Evolutionary conservation across 306 rosid species (phyloP).

Genomic region (Rosa lucieae): DNA sequence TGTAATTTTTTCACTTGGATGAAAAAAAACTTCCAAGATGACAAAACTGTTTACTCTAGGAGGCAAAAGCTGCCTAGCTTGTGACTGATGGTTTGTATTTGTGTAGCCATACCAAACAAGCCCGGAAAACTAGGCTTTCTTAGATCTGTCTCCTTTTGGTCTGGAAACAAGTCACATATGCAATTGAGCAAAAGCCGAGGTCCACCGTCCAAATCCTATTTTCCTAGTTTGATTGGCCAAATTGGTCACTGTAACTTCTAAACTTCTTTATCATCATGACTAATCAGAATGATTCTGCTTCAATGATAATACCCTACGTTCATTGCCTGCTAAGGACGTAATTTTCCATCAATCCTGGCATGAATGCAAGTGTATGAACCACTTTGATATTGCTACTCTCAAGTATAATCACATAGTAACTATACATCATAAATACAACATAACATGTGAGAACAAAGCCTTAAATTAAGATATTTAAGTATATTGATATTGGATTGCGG

Average conservation of each 20-base stretch:
- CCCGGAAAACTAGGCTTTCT: background rate
- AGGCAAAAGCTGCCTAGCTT: background rate
- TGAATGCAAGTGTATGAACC: constrained; percentile 27
- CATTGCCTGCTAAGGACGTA: constrained; percentile 29
- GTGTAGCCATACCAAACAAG: background rate
- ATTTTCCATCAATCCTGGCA: constrained; percentile 19
- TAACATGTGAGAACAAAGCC: too few species aligned
- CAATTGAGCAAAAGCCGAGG: background rate
- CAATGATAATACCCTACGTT: constrained; percentile 35
- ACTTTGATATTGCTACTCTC: background rate
- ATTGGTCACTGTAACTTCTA: constrained; percentile 43
- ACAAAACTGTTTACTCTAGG: background rate
- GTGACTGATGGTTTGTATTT: background rate
- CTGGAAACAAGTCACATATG: background rate
- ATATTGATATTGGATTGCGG: background rate
- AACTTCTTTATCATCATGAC: constrained; percentile 33
- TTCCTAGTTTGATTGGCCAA: constrained; percentile 29
- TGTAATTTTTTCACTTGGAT: too few species aligned
- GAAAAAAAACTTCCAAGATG: constrained; percentile 8
- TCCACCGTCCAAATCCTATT: constrained; percentile 34
- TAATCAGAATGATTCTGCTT: constrained; percentile 38
- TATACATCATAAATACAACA: too few species aligned
- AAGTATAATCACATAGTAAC: too few species aligned
- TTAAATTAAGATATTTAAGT: background rate
- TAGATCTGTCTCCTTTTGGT: background rate